Conservation (phyloP, 169 alveolate genomes). For the Ichthyophthirius multifiliis region DNA sequence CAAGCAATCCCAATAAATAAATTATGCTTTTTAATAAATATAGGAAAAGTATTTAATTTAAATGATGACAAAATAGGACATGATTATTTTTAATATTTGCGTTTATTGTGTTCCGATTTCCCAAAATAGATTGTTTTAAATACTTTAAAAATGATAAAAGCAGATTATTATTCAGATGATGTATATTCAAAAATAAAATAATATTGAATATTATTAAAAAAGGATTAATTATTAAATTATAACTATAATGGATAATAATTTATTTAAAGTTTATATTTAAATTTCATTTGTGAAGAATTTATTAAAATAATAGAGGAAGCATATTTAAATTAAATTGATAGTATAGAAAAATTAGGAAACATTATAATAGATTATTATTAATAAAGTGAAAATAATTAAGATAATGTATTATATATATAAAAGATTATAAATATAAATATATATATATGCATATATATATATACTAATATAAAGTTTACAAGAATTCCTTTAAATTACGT, state of each 20-base stretch:
- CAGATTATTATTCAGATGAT: constrained; percentile 11
- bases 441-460: too few species aligned
- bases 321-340: not conserved
- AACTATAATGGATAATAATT: not conserved
- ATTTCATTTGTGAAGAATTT: not conserved
- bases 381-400: not conserved
- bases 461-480: not conserved
- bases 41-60: constrained; percentile 12
- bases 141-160: constrained; percentile 2
- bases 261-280: constrained; percentile 3
- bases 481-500: not conserved
- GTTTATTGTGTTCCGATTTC: constrained; percentile 4
- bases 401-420: too few species aligned
- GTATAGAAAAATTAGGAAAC: not conserved
- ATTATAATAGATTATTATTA: not conserved
- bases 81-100: constrained; percentile 8
- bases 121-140: constrained; percentile 7
- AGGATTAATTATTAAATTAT: not conserved
- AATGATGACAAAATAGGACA: constrained; percentile 6
- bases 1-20: not conserved
- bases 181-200: not conserved
- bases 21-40: constrained; percentile 8
- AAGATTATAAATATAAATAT: too few species aligned
- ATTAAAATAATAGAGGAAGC: not conserved
- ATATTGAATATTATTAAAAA: not conserved